A percentile compares a stretch with the other conserved stretches of the same genome.
Evolutionary conservation across 306 rosid genomes (phyloP).

Genomic region (Prunus mongolica): DNA sequence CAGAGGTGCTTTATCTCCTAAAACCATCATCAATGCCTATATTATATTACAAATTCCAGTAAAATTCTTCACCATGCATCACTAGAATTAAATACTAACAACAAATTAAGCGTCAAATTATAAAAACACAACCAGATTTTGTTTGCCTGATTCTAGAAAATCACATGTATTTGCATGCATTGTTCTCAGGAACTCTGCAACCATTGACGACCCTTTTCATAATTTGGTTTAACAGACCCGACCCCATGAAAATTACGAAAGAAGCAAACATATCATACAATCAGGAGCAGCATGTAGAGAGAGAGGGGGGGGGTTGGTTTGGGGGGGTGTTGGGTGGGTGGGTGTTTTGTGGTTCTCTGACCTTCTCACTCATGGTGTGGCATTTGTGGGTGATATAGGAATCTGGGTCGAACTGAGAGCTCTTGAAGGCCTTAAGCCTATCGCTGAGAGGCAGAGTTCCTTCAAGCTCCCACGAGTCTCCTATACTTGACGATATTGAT

Average conservation of each 20-base stretch:
- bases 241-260: neutral
- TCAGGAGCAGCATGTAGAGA: too few relatives aligned
- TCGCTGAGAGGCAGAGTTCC: conserved; percentile 63
- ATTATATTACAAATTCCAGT: neutral
- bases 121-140: neutral
- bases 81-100: neutral
- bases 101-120: neutral
- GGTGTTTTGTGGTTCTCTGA: neutral
- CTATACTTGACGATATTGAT: conserved; percentile 50
- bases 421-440: conserved; percentile 59
- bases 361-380: conserved; percentile 77
- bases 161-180: neutral
- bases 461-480: conserved; percentile 52
- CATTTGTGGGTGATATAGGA: conserved; percentile 66
- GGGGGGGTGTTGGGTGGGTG: too few relatives aligned
- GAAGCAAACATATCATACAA: neutral
- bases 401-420: conserved; percentile 60
- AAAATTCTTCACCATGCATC: neutral
- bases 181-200: neutral
- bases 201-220: neutral
- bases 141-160: neutral
- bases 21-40: neutral
- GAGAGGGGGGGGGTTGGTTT: too few relatives aligned
- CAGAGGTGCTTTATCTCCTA: conserved; percentile 78
- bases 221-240: neutral